Conservation (phyloP, 768 basidiomycete genomes). For the Boletus rex-veris region DNA sequence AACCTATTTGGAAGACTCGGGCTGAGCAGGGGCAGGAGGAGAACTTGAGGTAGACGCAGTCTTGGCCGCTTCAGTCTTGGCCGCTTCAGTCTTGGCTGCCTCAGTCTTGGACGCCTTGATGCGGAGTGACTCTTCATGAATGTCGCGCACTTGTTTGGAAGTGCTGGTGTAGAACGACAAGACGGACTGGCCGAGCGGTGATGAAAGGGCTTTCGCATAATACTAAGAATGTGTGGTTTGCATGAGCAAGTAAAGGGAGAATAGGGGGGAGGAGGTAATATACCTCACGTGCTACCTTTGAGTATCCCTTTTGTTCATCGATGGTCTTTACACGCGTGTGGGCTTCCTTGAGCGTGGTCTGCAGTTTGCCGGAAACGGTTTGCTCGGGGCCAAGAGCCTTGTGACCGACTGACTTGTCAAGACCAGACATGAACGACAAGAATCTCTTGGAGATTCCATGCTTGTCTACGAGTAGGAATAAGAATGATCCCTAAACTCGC, state of each 20-base stretch:
- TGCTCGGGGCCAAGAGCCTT: conserved; percentile 75
- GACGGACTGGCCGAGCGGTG: conserved; percentile 75
- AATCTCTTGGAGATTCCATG: conserved; percentile 89
- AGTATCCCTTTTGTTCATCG: conserved; percentile 79
- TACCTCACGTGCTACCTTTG: conserved; percentile 68
- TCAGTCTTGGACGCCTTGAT: conserved; percentile 62
- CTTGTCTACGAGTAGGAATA: conserved; percentile 42
- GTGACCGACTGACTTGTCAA: conserved; percentile 71
- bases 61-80: conserved; percentile 32
- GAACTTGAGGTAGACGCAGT: not conserved
- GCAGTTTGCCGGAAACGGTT: conserved; percentile 74
- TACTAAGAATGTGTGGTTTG: conserved; percentile 46
- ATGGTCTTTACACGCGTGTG: conserved; percentile 66
- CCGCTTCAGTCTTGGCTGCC: conserved; percentile 19
- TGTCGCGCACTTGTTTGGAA: conserved; percentile 83
- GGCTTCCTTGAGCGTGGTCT: conserved; percentile 59
- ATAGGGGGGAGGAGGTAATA: conserved; percentile 3
- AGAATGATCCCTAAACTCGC: not conserved
- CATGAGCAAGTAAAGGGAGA: not conserved
- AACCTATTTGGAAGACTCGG: conserved; percentile 9
- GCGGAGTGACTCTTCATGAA: conserved; percentile 88
- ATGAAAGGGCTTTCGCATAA: conserved; percentile 71
- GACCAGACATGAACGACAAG: conserved; percentile 66
- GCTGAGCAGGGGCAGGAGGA: conserved; percentile 2
- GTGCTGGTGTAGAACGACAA: conserved; percentile 81